Percentiles rank a stretch among this genome's conserved stretches.
Conservation (phyloP, 2,329 filamentous ascomycete genomes). For the Colletotrichum sp. region DNA sequence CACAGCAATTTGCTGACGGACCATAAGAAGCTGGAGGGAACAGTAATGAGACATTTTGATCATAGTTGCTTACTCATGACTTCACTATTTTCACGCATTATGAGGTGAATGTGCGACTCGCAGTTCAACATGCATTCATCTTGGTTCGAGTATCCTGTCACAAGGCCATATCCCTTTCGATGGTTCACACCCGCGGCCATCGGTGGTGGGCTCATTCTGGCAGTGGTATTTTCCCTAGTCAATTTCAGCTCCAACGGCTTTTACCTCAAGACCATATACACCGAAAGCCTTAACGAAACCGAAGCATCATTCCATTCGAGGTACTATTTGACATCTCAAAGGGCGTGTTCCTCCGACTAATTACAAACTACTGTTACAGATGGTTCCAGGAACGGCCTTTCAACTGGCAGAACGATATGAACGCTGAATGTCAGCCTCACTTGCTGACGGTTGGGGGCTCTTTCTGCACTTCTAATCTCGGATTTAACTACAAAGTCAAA, state of each 20-base stretch:
- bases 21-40: neutral
- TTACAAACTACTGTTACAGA: neutral
- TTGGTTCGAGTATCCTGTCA: neutral
- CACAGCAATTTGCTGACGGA: neutral
- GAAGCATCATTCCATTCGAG: neutral
- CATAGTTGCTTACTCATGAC: too few relatives aligned
- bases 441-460: neutral
- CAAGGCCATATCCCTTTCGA: neutral
- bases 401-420: neutral
- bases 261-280: neutral
- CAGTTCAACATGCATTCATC: neutral
- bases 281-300: neutral
- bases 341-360: neutral
- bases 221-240: neutral
- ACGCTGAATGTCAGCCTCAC: neutral
- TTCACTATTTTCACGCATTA: too few relatives aligned
- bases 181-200: neutral
- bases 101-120: neutral
- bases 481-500: neutral
- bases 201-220: neutral
- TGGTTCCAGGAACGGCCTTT: neutral
- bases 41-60: neutral
- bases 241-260: neutral
- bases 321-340: neutral
- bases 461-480: neutral